Evolutionary conservation across 2,329 filamentous ascomycete species (phyloP).

Genomic region (Calonectria pseudoreteaudii): DNA sequence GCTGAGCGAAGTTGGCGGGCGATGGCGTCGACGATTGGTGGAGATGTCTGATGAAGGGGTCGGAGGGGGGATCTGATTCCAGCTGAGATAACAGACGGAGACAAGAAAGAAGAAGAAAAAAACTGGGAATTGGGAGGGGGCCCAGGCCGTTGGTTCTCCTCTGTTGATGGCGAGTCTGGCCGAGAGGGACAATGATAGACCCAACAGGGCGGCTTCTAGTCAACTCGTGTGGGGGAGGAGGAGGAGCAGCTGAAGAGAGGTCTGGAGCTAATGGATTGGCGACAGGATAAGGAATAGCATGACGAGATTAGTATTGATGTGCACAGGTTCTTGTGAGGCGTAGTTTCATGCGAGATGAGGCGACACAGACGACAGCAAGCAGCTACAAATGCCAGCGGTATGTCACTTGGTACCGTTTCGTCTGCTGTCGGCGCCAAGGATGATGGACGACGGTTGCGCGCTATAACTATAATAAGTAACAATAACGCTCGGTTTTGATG

Average conservation of each 20-base stretch:
- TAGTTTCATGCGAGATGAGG: conserved; percentile 10
- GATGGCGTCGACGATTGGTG: conserved; percentile 19
- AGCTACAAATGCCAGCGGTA: background rate
- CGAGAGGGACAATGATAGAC: background rate
- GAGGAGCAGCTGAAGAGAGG: background rate
- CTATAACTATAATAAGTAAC: conserved; percentile 5
- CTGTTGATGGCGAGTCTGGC: conserved; percentile 4
- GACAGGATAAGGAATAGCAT: conserved; percentile 15
- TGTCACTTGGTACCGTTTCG: conserved; percentile 5
- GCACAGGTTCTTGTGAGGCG: conserved; percentile 7
- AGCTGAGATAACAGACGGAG: conserved; percentile 13
- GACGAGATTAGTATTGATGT: conserved; percentile 8
- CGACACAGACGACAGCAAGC: background rate
- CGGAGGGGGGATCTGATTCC: background rate
- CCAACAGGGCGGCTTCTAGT: background rate
- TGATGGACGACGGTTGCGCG: background rate
- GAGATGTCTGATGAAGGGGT: conserved; percentile 6
- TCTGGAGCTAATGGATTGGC: conserved; percentile 11
- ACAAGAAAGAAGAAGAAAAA: conserved; percentile 12
- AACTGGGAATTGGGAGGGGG: conserved; percentile 3
- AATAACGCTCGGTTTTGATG: conserved; percentile 4
- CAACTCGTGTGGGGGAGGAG: conserved; percentile 10
- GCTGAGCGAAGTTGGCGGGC: conserved; percentile 5
- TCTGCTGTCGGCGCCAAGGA: conserved; percentile 3
- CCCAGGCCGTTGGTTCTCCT: background rate